Conservation (phyloP, 2,329 filamentous ascomycete species). For the Hymenoscyphus fructigenus region DNA sequence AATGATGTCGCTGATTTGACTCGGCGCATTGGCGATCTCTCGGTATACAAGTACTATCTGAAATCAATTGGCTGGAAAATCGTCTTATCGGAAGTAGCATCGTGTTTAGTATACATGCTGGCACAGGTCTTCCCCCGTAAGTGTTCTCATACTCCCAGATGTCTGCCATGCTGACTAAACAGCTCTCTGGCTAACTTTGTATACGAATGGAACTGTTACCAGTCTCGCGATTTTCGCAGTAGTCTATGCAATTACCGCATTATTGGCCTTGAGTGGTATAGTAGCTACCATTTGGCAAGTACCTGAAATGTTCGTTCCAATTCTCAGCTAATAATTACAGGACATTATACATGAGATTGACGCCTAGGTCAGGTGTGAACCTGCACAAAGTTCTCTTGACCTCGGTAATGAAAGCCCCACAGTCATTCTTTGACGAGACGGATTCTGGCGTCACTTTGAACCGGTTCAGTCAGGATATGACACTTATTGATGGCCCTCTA, state of each 20-base stretch:
- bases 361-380: background rate
- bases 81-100: background rate
- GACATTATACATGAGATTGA: background rate
- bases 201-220: no score
- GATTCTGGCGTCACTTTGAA: conserved; percentile 28
- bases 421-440: conserved; percentile 34
- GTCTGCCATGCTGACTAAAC: no score
- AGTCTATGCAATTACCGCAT: no score
- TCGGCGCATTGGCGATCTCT: conserved; percentile 27
- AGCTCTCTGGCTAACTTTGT: no score
- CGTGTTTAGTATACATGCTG: background rate
- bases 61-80: background rate
- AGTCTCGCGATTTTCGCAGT: no score
- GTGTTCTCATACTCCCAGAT: no score
- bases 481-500: conserved; percentile 33
- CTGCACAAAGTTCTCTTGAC: background rate
- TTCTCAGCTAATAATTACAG: background rate
- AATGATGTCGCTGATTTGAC: background rate
- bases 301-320: background rate
- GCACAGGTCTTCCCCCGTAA: background rate
- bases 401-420: background rate
- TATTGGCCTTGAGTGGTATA: no score
- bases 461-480: conserved; percentile 31
- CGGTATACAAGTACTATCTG: conserved; percentile 30
- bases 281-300: background rate